Evolutionary conservation across 495 filamentous ascomycete species (phyloP).

Genomic region (Penicillium antarcticum): DNA sequence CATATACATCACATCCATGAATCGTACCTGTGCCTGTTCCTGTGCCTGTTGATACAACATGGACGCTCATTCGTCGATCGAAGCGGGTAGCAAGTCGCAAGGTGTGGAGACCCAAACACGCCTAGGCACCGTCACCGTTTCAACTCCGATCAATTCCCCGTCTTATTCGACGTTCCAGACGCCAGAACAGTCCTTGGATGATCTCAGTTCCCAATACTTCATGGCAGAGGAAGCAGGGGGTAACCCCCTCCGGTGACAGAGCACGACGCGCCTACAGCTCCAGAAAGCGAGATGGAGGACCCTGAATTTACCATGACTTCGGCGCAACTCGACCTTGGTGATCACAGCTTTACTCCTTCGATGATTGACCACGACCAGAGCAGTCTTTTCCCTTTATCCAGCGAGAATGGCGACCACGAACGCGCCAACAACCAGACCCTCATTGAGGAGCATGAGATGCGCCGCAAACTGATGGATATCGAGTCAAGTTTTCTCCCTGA

Average conservation of each 20-base stretch:
- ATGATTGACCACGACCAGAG: conserved; percentile 39
- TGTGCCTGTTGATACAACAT: background rate
- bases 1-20: too few species aligned
- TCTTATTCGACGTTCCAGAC: conserved; percentile 31
- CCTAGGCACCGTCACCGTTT: conserved; percentile 34
- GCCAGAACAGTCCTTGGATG: conserved; percentile 35
- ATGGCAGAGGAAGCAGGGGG: conserved; percentile 37
- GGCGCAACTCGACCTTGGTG: conserved; percentile 9
- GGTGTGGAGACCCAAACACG: conserved; percentile 36
- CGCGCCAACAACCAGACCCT: conserved; percentile 44
- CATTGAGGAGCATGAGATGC: conserved; percentile 65
- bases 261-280: conserved; percentile 14
- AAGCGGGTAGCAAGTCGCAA: conserved; percentile 17
- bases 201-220: conserved; percentile 31
- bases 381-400: conserved; percentile 32
- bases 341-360: conserved; percentile 32
- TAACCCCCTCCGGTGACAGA: conserved; percentile 16
- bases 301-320: conserved; percentile 12
- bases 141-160: conserved; percentile 27
- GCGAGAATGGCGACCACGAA: conserved; percentile 40
- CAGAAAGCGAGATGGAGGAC: conserved; percentile 8
- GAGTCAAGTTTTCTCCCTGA: conserved; percentile 79
- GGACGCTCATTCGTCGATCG: conserved; percentile 15
- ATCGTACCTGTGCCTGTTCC: too few species aligned
- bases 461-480: conserved; percentile 72